phyloP scores from a whole-genome alignment of 2,329 filamentous ascomycete species.

The Lachnellula hyalina region DNA sequence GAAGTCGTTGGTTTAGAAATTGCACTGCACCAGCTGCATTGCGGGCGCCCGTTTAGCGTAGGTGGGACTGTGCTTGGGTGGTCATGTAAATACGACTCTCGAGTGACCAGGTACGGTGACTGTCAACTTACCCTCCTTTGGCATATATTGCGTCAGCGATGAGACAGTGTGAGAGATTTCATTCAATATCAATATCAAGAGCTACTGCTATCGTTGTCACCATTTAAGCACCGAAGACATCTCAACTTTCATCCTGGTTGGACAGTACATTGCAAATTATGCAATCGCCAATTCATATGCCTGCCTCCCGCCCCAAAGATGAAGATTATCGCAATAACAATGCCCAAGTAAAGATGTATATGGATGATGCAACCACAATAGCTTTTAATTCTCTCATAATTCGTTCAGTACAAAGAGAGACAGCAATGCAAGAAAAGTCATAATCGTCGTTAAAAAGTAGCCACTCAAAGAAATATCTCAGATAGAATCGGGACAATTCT shows the following conservation, averaged over 20 bases:
- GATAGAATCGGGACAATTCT: conserved; percentile 1
- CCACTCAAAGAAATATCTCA: conserved; percentile 20
- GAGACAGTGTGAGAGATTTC: too few relatives aligned
- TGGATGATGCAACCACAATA: conserved; percentile 31
- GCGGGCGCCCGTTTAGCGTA: too few relatives aligned
- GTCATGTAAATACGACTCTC: too few relatives aligned
- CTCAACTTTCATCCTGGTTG: neutral
- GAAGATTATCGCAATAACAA: conserved; percentile 33
- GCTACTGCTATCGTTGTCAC: neutral
- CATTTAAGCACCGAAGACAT: neutral
- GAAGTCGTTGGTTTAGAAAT: too few relatives aligned
- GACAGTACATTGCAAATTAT: neutral
- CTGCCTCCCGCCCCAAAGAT: neutral
- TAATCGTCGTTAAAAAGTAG: conserved; percentile 36
- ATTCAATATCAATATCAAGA: neutral
- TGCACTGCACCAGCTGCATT: too few relatives aligned
- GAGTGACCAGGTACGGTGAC: too few relatives aligned
- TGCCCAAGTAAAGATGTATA: conserved; percentile 46
- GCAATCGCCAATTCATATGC: neutral
- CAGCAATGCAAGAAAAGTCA: conserved; percentile 33
- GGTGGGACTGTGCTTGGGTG: too few relatives aligned
- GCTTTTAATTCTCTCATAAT: conserved; percentile 38
- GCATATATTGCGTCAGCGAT: too few relatives aligned
- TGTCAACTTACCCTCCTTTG: too few relatives aligned
- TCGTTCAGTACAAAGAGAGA: conserved; percentile 32